Evolutionary conservation across 1,284 basidiomycete species (phyloP).

Genomic region (Athelia sp.): DNA sequence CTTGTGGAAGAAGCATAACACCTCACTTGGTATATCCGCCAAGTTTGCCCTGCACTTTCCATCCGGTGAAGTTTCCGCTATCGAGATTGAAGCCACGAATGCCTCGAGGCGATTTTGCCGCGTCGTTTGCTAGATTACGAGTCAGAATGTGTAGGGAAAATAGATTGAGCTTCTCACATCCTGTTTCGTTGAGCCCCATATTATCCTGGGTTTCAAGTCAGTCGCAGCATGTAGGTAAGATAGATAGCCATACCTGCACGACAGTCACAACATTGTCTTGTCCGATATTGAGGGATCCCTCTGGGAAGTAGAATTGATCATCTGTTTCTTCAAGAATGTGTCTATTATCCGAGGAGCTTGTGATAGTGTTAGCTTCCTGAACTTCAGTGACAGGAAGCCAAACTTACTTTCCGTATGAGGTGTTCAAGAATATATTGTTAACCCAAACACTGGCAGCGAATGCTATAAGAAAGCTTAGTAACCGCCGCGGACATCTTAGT

Average conservation of each 20-base stretch:
- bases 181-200: constrained; percentile 69
- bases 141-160: constrained; percentile 10
- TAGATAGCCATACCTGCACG: constrained; percentile 37
- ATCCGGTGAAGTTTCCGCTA: constrained; percentile 53
- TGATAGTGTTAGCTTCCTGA: not conserved
- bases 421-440: constrained; percentile 66
- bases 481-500: not conserved
- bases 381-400: constrained; percentile 15
- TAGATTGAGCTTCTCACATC: constrained; percentile 29
- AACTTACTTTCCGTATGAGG: constrained; percentile 63
- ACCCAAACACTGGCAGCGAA: constrained; percentile 79
- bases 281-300: constrained; percentile 39
- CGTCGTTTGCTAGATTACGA: constrained; percentile 1
- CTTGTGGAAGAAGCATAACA: constrained; percentile 4
- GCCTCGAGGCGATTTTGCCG: constrained; percentile 67
- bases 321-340: constrained; percentile 60
- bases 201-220: constrained; percentile 47
- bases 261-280: constrained; percentile 73
- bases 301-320: constrained; percentile 56
- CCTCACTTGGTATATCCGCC: constrained; percentile 70
- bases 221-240: not conserved
- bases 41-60: constrained; percentile 81
- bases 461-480: constrained; percentile 28
- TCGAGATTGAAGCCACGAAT: constrained; percentile 70
- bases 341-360: constrained; percentile 58